Evolutionary conservation across 495 filamentous ascomycete genomes (phyloP).

Genomic region (Penicillium pulvis): DNA sequence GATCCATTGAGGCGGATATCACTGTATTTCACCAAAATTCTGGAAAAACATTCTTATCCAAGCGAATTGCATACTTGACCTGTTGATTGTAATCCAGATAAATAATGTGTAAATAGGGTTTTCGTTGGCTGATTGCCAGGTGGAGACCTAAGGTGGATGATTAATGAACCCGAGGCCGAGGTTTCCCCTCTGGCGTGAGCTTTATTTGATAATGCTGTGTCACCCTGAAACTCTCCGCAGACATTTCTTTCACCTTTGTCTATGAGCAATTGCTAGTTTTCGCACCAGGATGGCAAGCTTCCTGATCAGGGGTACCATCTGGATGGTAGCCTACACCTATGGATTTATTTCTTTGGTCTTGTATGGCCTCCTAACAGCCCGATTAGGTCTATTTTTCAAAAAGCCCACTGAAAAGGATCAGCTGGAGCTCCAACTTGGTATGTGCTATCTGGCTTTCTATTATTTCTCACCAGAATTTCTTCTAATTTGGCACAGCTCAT

Average conservation of each 20-base stretch:
- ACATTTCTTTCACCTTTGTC: background rate
- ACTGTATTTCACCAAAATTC: constrained; percentile 7
- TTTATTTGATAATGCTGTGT: background rate
- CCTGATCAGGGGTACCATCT: constrained; percentile 19
- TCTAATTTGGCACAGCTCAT: constrained; percentile 32
- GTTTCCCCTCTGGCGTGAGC: background rate
- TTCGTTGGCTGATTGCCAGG: background rate
- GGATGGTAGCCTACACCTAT: constrained; percentile 30
- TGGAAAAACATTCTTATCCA: background rate
- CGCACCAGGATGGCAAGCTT: constrained; percentile 19
- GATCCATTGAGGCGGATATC: constrained; percentile 7
- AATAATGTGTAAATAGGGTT: background rate
- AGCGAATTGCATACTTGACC: background rate
- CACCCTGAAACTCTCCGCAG: constrained; percentile 13
- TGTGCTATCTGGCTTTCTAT: constrained; percentile 4
- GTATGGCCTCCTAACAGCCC: constrained; percentile 29
- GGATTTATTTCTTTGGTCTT: constrained; percentile 38
- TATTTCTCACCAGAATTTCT: background rate
- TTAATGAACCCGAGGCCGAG: constrained; percentile 1
- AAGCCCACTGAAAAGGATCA: constrained; percentile 37
- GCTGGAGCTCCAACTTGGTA: constrained; percentile 44
- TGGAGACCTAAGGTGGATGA: background rate
- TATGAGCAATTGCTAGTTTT: background rate
- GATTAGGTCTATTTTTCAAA: constrained; percentile 36
- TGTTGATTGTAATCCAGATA: background rate